These are phyloP conservation scores for Knufia petricola DNA, from an alignment of 2,329 filamentous ascomycete genomes.

Conservation along the genomic window DNA sequence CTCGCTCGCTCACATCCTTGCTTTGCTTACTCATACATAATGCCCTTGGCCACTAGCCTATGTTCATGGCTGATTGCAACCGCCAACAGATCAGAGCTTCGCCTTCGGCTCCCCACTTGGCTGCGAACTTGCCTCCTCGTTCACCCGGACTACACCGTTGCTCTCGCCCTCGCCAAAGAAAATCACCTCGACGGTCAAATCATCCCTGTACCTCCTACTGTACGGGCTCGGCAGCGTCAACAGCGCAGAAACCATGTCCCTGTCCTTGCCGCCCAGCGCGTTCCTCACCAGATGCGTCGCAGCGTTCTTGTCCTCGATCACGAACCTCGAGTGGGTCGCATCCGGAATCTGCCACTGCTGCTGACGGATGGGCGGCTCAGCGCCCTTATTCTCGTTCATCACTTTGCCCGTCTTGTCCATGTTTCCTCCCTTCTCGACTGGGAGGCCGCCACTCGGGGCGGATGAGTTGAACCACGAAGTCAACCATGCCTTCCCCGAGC, in stretches of 20 bases:
- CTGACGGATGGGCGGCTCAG: conserved; percentile 65
- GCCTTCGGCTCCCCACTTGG: conserved; percentile 34
- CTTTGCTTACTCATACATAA: no score
- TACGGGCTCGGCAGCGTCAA: conserved; percentile 87
- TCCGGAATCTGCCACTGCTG: conserved; percentile 80
- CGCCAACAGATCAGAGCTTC: conserved; percentile 40
- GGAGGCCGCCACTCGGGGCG: conserved; percentile 46
- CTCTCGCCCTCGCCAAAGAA: conserved; percentile 82
- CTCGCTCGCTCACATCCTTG: no score
- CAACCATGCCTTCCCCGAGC: conserved; percentile 51
- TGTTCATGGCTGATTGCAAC: no score
- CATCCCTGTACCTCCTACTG: conserved; percentile 83
- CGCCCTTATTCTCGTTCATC: conserved; percentile 27
- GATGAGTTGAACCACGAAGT: conserved; percentile 47
- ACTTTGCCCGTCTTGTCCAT: conserved; percentile 45
- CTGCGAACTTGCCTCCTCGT: conserved; percentile 71
- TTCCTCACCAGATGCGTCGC: conserved; percentile 94
- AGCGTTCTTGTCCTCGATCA: conserved; percentile 89
- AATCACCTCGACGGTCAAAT: conserved; percentile 94
- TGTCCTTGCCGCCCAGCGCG: conserved; percentile 83
- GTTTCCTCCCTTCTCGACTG: conserved; percentile 57
- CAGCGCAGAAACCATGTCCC: conserved; percentile 85
- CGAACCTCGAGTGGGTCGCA: conserved; percentile 61
- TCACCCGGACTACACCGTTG: conserved; percentile 69
- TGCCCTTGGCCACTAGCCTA: no score